Percentiles rank a stretch among this genome's conserved stretches.
phyloP scores from a whole-genome alignment of 2,329 filamentous ascomycete species.

The Elsinoe batatas region DNA sequence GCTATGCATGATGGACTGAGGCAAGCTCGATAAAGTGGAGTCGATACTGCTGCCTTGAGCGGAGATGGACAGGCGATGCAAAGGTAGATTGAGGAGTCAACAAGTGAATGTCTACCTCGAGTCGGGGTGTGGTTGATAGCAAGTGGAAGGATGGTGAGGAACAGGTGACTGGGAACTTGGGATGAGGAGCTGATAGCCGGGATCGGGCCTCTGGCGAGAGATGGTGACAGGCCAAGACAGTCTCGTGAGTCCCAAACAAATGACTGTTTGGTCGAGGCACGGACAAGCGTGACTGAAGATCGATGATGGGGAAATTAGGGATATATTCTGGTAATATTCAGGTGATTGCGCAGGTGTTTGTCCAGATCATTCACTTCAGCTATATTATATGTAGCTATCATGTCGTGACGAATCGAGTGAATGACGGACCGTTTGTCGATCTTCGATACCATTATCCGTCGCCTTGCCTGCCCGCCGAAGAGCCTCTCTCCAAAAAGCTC shows the following conservation, averaged over 20 bases:
- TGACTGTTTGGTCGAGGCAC: conserved; percentile 4
- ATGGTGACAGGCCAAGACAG: conserved; percentile 3
- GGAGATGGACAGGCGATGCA: neutral
- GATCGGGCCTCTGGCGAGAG: neutral
- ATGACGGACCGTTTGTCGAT: conserved; percentile 6
- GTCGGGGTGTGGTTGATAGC: neutral
- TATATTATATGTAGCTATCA: no score
- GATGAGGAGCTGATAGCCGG: neutral
- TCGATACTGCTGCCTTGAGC: neutral
- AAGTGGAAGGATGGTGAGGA: neutral
- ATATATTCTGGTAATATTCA: neutral
- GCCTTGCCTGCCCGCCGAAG: neutral
- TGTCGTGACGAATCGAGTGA: neutral
- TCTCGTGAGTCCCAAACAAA: conserved; percentile 5
- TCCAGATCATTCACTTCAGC: neutral
- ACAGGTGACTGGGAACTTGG: neutral
- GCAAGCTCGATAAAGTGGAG: conserved; percentile 1
- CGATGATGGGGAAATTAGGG: neutral
- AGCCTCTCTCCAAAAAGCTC: neutral
- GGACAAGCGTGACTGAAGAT: neutral
- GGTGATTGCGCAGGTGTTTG: neutral
- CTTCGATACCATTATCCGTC: neutral
- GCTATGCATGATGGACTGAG: conserved; percentile 11
- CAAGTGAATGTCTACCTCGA: conserved; percentile 12
- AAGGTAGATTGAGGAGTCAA: neutral